These are phyloP conservation scores for Penicillium samsonianum DNA, from an alignment of 495 filamentous ascomycete genomes.

Conservation along the genomic window DNA sequence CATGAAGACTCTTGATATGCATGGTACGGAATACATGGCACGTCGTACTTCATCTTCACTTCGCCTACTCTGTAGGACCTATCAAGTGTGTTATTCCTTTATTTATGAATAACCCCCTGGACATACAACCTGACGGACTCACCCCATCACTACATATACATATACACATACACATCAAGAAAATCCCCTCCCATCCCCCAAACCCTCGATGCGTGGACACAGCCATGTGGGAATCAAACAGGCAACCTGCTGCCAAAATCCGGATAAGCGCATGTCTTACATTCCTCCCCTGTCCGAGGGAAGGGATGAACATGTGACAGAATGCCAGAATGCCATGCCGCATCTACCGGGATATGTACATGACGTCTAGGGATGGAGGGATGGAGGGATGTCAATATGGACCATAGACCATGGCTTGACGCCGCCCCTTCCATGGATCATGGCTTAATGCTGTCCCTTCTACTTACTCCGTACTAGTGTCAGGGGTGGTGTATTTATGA, in stretches of 20 bases:
- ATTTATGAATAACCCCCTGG: not conserved
- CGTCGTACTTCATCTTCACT: not conserved
- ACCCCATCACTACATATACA: not conserved
- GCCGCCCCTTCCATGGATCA: too few species aligned
- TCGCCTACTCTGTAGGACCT: not conserved
- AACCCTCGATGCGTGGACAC: constrained; percentile 6
- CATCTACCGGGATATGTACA: not conserved
- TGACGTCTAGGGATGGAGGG: not conserved
- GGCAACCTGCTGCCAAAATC: constrained; percentile 5
- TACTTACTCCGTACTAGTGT: not conserved
- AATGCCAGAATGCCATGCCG: constrained; percentile 3
- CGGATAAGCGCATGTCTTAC: constrained; percentile 11
- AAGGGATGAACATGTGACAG: not conserved
- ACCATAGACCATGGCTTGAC: not conserved
- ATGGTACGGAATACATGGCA: not conserved
- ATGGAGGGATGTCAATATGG: not conserved
- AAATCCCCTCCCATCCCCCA: not conserved
- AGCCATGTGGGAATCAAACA: constrained; percentile 11
- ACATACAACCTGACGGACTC: not conserved
- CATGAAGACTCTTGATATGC: not conserved
- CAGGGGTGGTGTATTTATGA: not conserved
- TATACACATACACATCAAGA: not conserved
- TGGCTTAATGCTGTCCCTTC: not conserved
- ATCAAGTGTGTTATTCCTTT: not conserved
- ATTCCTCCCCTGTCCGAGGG: not conserved